Base-by-base conservation (phyloP, 306 rosid species). In the Cucumis hystrix region DNA sequence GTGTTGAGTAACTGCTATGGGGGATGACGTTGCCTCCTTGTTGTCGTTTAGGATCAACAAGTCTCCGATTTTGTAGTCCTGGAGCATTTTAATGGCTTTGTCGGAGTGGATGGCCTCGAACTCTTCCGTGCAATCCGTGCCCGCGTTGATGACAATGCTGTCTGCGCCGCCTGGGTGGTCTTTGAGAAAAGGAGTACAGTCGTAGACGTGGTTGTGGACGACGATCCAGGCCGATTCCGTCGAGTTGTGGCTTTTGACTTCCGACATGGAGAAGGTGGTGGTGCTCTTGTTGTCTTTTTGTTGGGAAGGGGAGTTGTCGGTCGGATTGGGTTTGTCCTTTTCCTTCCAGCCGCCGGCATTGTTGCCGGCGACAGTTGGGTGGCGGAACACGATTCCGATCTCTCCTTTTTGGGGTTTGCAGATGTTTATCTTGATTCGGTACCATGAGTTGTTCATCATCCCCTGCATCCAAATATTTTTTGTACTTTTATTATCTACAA, bases 51-150 rank as follows among this genome's bases (percentile, higher is more conserved):
- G 52, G 52, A 47, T 47, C 52, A 47, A 47, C 4, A 47, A 47
- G 16, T 52, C 57, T 0, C 57, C 57, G 20, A 93, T 87, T 15
- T 86, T 61, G 81, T 85, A 90, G 6, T 85, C 91, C 8, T 93
- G 84, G 20, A 93, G 89, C 85, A 90, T 75, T 35, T 84, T 84
- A 84, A 87, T 88, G 78, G 98, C 97, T 77, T 88, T 93, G 79
- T 86, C 90, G n/a, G 97, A 93, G 71, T 93, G 98, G 63, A 93
- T 93, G 77, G 96, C 96, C 1, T 93, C 93, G 57, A 93, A 93
- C 56, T 93, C 98, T 8, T 93, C 98, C 0, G 98, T 91, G 73
- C 91, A 89, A 82, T 93, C 97, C 4, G 93, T 88, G 69, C 98
- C 98, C n/a, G 92, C 92, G n/a, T 91, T 93, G 79, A 93, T 85